Conservation (phyloP, 129 eudicot species). For the Arctium minus region DNA sequence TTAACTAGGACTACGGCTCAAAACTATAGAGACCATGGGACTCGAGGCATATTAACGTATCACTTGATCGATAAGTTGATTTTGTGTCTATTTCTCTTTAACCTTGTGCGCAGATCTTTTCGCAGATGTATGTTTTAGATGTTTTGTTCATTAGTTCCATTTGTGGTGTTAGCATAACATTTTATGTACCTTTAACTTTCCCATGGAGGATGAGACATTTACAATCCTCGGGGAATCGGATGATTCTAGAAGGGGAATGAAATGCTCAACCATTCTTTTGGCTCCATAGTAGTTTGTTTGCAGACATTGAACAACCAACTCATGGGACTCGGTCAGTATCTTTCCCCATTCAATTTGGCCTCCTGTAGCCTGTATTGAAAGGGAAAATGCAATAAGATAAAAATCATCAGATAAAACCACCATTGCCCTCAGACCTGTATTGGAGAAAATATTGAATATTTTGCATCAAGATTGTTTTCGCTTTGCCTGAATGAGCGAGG, state of each 20-base stretch:
- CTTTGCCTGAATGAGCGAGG: too few species aligned
- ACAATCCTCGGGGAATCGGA: slow-evolving; percentile 78
- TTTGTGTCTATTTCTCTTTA: not conserved
- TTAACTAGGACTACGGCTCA: not conserved
- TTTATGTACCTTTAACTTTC: slow-evolving; percentile 51
- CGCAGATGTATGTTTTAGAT: not conserved
- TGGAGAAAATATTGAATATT: too few species aligned
- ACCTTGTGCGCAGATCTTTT: not conserved
- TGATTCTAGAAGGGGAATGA: slow-evolving; percentile 47
- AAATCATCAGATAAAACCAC: not conserved
- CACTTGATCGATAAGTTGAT: not conserved
- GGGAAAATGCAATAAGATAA: not conserved
- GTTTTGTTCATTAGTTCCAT: not conserved
- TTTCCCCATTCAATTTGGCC: slow-evolving; percentile 17
- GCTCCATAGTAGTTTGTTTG: slow-evolving; percentile 61
- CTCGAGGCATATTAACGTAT: not conserved
- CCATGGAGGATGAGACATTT: slow-evolving; percentile 56
- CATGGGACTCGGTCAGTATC: slow-evolving; percentile 26
- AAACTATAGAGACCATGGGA: not conserved
- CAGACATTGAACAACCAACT: slow-evolving; percentile 44
- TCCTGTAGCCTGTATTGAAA: slow-evolving; percentile 4
- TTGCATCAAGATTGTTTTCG: too few species aligned
- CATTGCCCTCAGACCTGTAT: not conserved
- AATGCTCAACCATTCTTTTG: slow-evolving; percentile 48
- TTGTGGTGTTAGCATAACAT: not conserved